phyloP scores from a whole-genome alignment of 2,329 filamentous ascomycete genomes.

The Trichoderma breve region DNA sequence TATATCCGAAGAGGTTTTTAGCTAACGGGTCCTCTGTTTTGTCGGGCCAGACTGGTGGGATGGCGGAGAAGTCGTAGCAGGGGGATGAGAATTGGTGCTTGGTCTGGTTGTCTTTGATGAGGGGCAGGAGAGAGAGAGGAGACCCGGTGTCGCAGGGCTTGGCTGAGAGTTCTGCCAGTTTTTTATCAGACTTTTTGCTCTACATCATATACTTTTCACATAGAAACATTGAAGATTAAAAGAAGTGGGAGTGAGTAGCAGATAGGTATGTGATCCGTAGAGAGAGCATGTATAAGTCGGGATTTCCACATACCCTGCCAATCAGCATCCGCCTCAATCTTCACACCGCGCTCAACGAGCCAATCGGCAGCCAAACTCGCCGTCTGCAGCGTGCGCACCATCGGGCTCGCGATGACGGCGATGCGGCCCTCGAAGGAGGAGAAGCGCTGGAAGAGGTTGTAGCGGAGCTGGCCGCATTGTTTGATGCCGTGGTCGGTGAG shows the following conservation, averaged over 20 bases:
- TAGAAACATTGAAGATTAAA: too few relatives aligned
- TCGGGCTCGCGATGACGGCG: constrained; percentile 61
- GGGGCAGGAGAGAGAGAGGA: constrained; percentile 40
- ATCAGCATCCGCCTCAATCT: constrained; percentile 55
- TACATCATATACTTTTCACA: too few relatives aligned
- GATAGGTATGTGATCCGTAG: background rate
- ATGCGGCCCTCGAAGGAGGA: constrained; percentile 30
- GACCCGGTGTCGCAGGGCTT: constrained; percentile 63
- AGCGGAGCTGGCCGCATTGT: constrained; percentile 48
- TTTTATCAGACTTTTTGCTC: too few relatives aligned
- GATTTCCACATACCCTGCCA: constrained; percentile 56
- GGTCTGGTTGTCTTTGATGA: constrained; percentile 1
- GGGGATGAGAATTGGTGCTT: constrained; percentile 46
- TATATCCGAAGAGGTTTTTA: constrained; percentile 50
- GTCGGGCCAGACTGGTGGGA: constrained; percentile 62
- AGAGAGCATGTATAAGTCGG: background rate
- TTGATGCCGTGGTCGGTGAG: constrained; percentile 48
- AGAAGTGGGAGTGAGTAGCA: background rate
- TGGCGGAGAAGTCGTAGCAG: constrained; percentile 51
- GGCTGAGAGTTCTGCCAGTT: constrained; percentile 48
- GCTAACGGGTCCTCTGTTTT: constrained; percentile 51
- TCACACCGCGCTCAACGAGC: constrained; percentile 54
- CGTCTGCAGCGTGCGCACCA: constrained; percentile 65
- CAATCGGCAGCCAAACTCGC: constrained; percentile 57
- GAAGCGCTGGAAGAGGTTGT: constrained; percentile 43